Percentiles rank a stretch among this genome's conserved stretches.
These are phyloP conservation scores for Sphaerulina musiva DNA, from an alignment of 2,329 filamentous ascomycete species.

Conservation along the genomic window DNA sequence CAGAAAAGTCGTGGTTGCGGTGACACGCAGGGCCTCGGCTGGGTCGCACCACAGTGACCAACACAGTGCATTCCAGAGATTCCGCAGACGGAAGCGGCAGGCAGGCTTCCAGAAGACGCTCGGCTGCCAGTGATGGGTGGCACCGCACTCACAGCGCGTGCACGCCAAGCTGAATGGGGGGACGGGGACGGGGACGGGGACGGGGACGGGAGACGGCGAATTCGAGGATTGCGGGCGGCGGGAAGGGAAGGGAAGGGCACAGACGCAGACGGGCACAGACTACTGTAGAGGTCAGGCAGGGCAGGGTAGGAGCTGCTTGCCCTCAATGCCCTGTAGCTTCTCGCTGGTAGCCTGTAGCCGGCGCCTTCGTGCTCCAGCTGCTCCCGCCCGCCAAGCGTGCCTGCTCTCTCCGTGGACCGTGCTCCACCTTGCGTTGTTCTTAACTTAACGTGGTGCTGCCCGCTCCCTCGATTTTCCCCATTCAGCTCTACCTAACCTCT, in stretches of 20 bases:
- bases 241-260: not conserved
- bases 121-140: not conserved
- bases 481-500: not conserved
- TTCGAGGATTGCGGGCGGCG: not conserved
- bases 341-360: too few species aligned
- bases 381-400: not conserved
- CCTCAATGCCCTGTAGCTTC: too few species aligned
- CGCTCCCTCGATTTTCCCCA: not conserved
- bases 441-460: not conserved
- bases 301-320: too few species aligned
- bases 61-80: not conserved
- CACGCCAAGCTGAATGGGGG: not conserved
- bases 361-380: too few species aligned
- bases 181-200: not conserved
- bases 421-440: not conserved
- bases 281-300: too few species aligned
- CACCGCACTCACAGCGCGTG: not conserved
- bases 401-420: not conserved
- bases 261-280: too few species aligned
- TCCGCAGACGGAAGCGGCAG: not conserved
- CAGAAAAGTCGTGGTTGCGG: not conserved
- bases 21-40: not conserved
- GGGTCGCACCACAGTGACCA: not conserved
- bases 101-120: not conserved
- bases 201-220: not conserved